Percentiles rank a stretch among this genome's conserved stretches.
Evolutionary conservation across 352 stramenopile species (phyloP).

Genomic region (Pythium scleroteichum): DNA sequence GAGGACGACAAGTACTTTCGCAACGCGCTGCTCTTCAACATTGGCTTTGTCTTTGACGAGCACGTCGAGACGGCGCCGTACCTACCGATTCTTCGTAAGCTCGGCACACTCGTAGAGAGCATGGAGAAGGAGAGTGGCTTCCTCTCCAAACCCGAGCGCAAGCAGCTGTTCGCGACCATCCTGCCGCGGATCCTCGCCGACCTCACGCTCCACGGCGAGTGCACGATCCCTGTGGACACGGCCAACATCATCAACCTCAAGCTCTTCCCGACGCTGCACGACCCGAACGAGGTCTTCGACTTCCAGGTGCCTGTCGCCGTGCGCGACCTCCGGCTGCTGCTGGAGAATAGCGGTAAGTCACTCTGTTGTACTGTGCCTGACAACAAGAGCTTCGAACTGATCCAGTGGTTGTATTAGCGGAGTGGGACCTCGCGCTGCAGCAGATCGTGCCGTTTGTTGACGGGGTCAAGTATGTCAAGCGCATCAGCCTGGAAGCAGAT

Average conservation of each 20-base stretch:
- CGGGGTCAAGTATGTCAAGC: slow-evolving; percentile 89
- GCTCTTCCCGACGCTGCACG: slow-evolving; percentile 74
- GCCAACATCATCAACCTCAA: slow-evolving; percentile 90
- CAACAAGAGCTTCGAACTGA: not conserved
- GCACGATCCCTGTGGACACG: slow-evolving; percentile 79
- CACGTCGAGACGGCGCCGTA: slow-evolving; percentile 74
- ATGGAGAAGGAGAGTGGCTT: slow-evolving; percentile 90
- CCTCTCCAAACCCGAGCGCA: slow-evolving; percentile 64
- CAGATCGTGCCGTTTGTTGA: slow-evolving; percentile 92
- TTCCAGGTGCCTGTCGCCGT: slow-evolving; percentile 86
- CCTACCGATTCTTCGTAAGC: slow-evolving; percentile 82
- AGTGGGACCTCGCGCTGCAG: slow-evolving; percentile 87
- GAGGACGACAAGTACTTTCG: slow-evolving; percentile 91
- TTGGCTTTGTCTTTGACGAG: slow-evolving; percentile 88
- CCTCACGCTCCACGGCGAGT: slow-evolving; percentile 73
- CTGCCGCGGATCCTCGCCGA: slow-evolving; percentile 73
- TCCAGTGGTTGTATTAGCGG: slow-evolving; percentile 35
- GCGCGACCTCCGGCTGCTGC: slow-evolving; percentile 62
- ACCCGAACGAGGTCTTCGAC: slow-evolving; percentile 71
- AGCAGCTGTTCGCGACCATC: slow-evolving; percentile 63
- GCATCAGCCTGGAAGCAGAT: slow-evolving; percentile 86
- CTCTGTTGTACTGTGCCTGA: not conserved
- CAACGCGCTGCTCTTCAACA: slow-evolving; percentile 89
- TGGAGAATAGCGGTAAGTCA: slow-evolving; percentile 58
- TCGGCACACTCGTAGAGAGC: slow-evolving; percentile 75